phyloP scores from a whole-genome alignment of 164 flowering plant species.

The Houttuynia cordata region DNA sequence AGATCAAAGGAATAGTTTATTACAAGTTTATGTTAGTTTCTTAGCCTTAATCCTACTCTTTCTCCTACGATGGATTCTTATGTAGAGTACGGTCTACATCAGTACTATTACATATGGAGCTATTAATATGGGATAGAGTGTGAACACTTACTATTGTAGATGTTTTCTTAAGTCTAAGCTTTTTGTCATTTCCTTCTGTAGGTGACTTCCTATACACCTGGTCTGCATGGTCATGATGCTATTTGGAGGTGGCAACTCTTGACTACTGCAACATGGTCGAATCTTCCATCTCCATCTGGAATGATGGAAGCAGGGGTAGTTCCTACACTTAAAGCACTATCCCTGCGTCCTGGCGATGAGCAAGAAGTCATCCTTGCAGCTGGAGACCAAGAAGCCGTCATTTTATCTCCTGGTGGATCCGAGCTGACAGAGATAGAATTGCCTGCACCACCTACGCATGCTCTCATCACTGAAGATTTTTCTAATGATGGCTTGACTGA shows the following conservation, averaged over 20 bases:
- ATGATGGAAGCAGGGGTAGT: constrained; percentile 60
- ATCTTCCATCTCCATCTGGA: constrained; percentile 86
- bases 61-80: too few relatives aligned
- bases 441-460: constrained; percentile 83
- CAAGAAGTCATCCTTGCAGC: constrained; percentile 75
- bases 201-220: constrained; percentile 89
- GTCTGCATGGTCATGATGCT: constrained; percentile 85
- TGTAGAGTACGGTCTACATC: too few relatives aligned
- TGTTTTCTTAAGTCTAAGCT: too few relatives aligned
- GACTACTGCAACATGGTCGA: constrained; percentile 93
- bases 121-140: too few relatives aligned
- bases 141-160: too few relatives aligned
- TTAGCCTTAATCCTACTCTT: too few relatives aligned
- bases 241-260: constrained; percentile 86
- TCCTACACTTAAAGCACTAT: constrained; percentile 66
- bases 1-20: too few relatives aligned
- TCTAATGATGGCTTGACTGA: constrained; percentile 95
- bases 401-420: constrained; percentile 86
- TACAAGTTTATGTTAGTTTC: too few relatives aligned
- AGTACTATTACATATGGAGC: too few relatives aligned
- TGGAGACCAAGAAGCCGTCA: constrained; percentile 85
- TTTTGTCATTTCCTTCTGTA: constrained; percentile 7
- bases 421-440: constrained; percentile 51
- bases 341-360: constrained; percentile 42
- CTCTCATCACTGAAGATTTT: constrained; percentile 63